Evolutionary conservation across 768 basidiomycete species (phyloP).

Genomic region (Leccinum subgranulosum): DNA sequence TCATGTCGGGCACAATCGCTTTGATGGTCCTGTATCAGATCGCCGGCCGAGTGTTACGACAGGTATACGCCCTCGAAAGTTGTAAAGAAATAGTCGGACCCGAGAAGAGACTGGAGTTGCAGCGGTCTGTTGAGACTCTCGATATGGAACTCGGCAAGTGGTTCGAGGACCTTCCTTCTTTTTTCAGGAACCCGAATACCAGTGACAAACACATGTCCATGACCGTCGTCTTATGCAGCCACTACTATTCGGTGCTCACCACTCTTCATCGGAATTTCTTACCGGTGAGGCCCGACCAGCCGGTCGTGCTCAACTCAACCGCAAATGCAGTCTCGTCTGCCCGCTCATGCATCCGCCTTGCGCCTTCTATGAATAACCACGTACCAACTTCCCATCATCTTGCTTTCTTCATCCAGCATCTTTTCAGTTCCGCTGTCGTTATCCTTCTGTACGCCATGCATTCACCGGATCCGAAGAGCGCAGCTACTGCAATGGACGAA

Average conservation of each 20-base stretch:
- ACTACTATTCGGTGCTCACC: slow-evolving; percentile 85
- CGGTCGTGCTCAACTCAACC: slow-evolving; percentile 67
- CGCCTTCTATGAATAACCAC: slow-evolving; percentile 78
- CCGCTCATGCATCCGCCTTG: slow-evolving; percentile 80
- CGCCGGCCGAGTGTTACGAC: slow-evolving; percentile 74
- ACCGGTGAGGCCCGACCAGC: slow-evolving; percentile 72
- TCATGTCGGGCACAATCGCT: slow-evolving; percentile 82
- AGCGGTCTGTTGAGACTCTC: slow-evolving; percentile 71
- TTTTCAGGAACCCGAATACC: slow-evolving; percentile 70
- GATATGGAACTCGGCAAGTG: slow-evolving; percentile 77
- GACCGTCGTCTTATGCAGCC: slow-evolving; percentile 82
- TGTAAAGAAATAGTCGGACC: slow-evolving; percentile 72
- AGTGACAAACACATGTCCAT: slow-evolving; percentile 82
- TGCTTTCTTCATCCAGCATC: slow-evolving; percentile 85
- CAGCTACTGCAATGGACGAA: slow-evolving; percentile 78
- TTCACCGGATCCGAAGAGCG: slow-evolving; percentile 59
- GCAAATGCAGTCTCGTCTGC: slow-evolving; percentile 81
- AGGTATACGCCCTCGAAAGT: slow-evolving; percentile 79
- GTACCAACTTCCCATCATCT: slow-evolving; percentile 85
- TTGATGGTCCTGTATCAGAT: slow-evolving; percentile 81
- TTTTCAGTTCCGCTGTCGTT: slow-evolving; percentile 87
- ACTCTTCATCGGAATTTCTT: slow-evolving; percentile 87
- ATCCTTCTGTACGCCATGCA: slow-evolving; percentile 86
- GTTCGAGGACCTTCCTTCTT: slow-evolving; percentile 73
- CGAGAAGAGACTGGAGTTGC: slow-evolving; percentile 73